Conservation (phyloP, 768 basidiomycete species). For the Mycena metata region DNA sequence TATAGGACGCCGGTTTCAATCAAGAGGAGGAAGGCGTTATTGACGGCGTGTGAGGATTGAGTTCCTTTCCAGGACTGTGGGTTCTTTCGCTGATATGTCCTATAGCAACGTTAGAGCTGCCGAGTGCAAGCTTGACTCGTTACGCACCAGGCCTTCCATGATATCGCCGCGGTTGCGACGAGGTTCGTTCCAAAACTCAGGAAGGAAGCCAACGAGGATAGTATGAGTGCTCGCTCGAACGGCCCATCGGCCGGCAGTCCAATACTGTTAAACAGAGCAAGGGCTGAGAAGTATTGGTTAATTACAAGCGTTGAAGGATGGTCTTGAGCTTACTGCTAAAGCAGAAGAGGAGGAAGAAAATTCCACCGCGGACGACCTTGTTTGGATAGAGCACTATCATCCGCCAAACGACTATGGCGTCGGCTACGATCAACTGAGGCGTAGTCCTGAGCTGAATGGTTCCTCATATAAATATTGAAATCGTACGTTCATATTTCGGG, state of each 20-base stretch:
- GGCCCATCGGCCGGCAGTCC: constrained; percentile 19
- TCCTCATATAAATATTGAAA: neutral
- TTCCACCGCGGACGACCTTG: constrained; percentile 21
- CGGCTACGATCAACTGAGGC: constrained; percentile 17
- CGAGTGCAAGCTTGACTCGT: neutral
- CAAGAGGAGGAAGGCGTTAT: constrained; percentile 16
- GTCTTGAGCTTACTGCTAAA: constrained; percentile 9
- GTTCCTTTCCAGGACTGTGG: constrained; percentile 11
- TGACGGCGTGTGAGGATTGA: constrained; percentile 9
- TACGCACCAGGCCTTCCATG: constrained; percentile 28
- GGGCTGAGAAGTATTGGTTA: constrained; percentile 1
- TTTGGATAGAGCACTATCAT: constrained; percentile 28
- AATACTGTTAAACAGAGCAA: constrained; percentile 23
- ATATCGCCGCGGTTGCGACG: constrained; percentile 23
- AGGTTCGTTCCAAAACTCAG: constrained; percentile 25
- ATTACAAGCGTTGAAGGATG: neutral
- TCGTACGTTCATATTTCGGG: constrained; percentile 27
- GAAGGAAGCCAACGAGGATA: constrained; percentile 23
- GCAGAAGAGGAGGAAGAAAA: constrained; percentile 24
- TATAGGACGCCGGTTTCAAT: constrained; percentile 25
- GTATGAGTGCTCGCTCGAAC: constrained; percentile 25
- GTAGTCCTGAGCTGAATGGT: neutral
- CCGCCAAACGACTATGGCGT: constrained; percentile 28
- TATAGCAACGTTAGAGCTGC: neutral
- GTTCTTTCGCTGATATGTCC: constrained; percentile 6